Percentiles rank a stretch among this genome's conserved stretches.
These are phyloP conservation scores for Boletus insuetus DNA, from an alignment of 768 basidiomycete species.

Conservation along the genomic window DNA sequence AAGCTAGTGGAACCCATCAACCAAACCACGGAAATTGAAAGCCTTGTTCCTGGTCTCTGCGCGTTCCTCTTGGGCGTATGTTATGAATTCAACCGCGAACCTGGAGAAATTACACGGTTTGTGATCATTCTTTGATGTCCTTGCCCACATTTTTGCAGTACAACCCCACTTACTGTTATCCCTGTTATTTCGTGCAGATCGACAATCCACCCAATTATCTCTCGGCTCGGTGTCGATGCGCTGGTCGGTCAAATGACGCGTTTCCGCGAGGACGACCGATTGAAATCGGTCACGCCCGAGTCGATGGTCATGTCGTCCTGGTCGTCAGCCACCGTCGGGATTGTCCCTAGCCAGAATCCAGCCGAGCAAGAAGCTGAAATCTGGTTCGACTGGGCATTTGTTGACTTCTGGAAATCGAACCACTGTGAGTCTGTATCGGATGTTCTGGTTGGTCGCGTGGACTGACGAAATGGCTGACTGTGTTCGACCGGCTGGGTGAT, in stretches of 20 bases:
- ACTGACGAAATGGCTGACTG: neutral
- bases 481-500: neutral
- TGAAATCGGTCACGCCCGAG: conserved; percentile 88
- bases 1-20: conserved; percentile 95
- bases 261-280: conserved; percentile 84
- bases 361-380: conserved; percentile 71
- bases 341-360: conserved; percentile 10
- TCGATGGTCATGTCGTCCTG: conserved; percentile 64
- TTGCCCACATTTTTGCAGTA: neutral
- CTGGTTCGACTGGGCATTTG: conserved; percentile 98
- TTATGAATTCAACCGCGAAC: conserved; percentile 95
- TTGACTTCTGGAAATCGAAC: conserved; percentile 98
- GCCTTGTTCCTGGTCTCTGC: conserved; percentile 84
- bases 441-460: neutral
- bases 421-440: conserved; percentile 62
- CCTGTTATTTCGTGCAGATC: conserved; percentile 41
- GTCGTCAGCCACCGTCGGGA: conserved; percentile 2
- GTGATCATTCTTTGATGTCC: conserved; percentile 16
- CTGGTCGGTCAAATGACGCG: conserved; percentile 84
- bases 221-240: conserved; percentile 85
- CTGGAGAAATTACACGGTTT: conserved; percentile 92
- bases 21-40: conserved; percentile 81
- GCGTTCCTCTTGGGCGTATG: conserved; percentile 90
- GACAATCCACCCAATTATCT: conserved; percentile 87
- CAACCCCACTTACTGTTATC: neutral